Evolutionary conservation across 164 flowering plant species (phyloP).

Genomic region (Tinospora cordifolia): DNA sequence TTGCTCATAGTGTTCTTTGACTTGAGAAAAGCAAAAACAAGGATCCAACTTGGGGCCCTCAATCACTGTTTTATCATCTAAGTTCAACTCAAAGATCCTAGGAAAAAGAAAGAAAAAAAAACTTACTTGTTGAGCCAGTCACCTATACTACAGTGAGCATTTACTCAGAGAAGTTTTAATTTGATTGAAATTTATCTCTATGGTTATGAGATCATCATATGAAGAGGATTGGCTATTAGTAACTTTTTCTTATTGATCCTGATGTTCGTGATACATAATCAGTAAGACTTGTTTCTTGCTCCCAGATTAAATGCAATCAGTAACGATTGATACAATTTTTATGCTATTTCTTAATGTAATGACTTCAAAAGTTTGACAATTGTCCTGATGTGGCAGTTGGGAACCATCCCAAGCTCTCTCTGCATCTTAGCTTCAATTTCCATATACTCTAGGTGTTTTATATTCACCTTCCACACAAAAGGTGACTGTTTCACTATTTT

Average conservation of each 20-base stretch:
- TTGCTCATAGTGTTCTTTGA: too few species aligned
- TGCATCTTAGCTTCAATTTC: too few species aligned
- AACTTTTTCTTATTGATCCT: neutral
- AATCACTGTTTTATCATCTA: too few species aligned
- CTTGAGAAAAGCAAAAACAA: neutral
- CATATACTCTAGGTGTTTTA: too few species aligned
- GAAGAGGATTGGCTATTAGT: neutral
- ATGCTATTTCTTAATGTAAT: neutral
- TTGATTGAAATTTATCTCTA: too few species aligned
- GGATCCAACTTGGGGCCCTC: too few species aligned
- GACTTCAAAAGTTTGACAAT: neutral
- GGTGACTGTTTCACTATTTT: neutral
- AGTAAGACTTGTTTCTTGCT: neutral
- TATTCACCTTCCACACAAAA: neutral
- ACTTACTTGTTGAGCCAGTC: neutral
- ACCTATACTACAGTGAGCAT: neutral
- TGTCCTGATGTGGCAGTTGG: neutral
- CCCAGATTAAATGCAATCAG: neutral
- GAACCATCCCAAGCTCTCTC: neutral
- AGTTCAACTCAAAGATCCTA: too few species aligned
- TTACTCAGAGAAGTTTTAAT: too few species aligned
- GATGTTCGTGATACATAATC: neutral
- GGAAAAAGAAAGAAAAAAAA: too few species aligned
- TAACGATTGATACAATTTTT: neutral
- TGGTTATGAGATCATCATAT: too few species aligned